Percentiles rank a stretch among this genome's conserved stretches.
phyloP scores from a whole-genome alignment of 2,329 filamentous ascomycete genomes.

The Achaetomium macrosporum region DNA sequence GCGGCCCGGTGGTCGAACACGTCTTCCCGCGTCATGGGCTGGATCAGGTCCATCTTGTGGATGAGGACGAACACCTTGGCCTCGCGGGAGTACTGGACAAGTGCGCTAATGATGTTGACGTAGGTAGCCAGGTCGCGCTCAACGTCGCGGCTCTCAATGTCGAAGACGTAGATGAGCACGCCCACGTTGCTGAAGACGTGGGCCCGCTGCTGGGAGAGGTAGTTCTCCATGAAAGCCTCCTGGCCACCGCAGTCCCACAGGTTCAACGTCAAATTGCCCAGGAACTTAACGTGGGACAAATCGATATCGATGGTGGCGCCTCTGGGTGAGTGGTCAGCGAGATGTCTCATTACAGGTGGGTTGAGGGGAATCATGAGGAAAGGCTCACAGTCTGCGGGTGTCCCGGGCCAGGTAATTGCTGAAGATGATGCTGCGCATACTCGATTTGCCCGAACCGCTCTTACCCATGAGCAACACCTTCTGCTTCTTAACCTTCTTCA shows the following conservation, averaged over 20 bases:
- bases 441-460: slow-evolving; percentile 94
- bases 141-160: slow-evolving; percentile 93
- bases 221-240: slow-evolving; percentile 98
- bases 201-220: slow-evolving; percentile 87
- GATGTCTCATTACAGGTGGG: background rate
- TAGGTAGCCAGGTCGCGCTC: slow-evolving; percentile 91
- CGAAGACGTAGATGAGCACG: slow-evolving; percentile 98
- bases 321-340: slow-evolving; percentile 28
- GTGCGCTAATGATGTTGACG: slow-evolving; percentile 78
- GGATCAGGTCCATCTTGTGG: slow-evolving; percentile 98
- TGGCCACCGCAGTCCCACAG: slow-evolving; percentile 99
- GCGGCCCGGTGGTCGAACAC: slow-evolving; percentile 80
- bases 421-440: slow-evolving; percentile 98
- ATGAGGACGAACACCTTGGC: slow-evolving; percentile 92
- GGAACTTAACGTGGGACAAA: slow-evolving; percentile 96
- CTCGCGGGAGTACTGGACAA: slow-evolving; percentile 73
- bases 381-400: slow-evolving; percentile 67
- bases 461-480: slow-evolving; percentile 91
- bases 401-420: slow-evolving; percentile 98
- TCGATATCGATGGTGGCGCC: slow-evolving; percentile 98
- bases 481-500: slow-evolving; percentile 73
- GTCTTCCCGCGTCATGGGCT: slow-evolving; percentile 67
- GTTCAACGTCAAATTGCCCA: slow-evolving; percentile 94
- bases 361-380: background rate
- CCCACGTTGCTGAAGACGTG: slow-evolving; percentile 97